These are phyloP conservation scores for Tylopilus sp. DNA, from an alignment of 768 basidiomycete species.

Conservation along the genomic window DNA sequence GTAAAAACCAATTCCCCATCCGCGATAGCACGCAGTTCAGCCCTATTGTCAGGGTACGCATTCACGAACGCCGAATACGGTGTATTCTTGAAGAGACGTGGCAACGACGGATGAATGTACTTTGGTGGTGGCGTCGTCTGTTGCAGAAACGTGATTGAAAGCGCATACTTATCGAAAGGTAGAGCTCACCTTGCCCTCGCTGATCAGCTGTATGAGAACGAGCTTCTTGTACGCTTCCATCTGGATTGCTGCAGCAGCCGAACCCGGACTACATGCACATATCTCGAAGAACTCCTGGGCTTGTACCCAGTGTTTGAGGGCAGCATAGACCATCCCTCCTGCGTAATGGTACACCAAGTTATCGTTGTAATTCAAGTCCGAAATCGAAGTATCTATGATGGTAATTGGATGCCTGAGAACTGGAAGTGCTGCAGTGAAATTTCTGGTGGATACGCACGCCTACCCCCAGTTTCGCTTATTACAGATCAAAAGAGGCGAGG, in stretches of 20 bases:
- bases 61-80: slow-evolving; percentile 63
- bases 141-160: background rate
- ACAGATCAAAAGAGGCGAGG: background rate
- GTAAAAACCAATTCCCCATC: slow-evolving; percentile 57
- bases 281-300: slow-evolving; percentile 82
- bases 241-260: slow-evolving; percentile 63
- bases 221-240: slow-evolving; percentile 87
- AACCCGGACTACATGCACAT: slow-evolving; percentile 61
- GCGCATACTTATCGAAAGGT: background rate
- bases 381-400: slow-evolving; percentile 54
- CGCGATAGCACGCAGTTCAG: slow-evolving; percentile 42
- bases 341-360: slow-evolving; percentile 83
- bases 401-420: slow-evolving; percentile 64
- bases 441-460: slow-evolving; percentile 54
- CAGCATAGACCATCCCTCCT: slow-evolving; percentile 65
- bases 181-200: slow-evolving; percentile 60
- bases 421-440: slow-evolving; percentile 56
- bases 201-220: slow-evolving; percentile 72
- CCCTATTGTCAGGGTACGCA: slow-evolving; percentile 58
- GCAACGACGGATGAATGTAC: slow-evolving; percentile 61
- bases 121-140: slow-evolving; percentile 55
- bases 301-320: slow-evolving; percentile 61
- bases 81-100: slow-evolving; percentile 61
- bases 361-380: slow-evolving; percentile 73
- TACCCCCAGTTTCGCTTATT: slow-evolving; percentile 24